Conservation (phyloP, 1,139 yeast species). For the Blastobotrys raffinosifermentans region DNA sequence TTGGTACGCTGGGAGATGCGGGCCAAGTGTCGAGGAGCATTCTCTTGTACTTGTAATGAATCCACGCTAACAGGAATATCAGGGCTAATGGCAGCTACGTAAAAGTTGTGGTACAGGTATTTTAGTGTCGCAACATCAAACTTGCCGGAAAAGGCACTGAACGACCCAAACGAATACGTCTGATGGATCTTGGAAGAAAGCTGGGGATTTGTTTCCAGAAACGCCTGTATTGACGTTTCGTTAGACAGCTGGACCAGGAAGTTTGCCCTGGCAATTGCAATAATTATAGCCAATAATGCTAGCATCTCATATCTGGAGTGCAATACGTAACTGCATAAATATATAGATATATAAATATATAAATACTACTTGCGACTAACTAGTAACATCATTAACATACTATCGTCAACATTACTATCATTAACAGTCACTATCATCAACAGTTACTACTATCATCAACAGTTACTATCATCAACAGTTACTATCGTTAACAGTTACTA, state of each 20-base stretch:
- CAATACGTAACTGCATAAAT: too few species aligned
- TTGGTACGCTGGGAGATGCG: conserved; percentile 51
- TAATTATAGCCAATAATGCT: not conserved
- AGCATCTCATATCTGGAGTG: too few species aligned
- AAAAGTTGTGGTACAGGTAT: conserved; percentile 17
- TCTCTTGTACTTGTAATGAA: conserved; percentile 34
- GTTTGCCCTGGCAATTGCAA: conserved; percentile 9
- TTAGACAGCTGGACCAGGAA: conserved; percentile 26
- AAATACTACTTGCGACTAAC: too few species aligned
- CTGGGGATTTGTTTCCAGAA: conserved; percentile 23
- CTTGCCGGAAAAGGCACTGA: conserved; percentile 27
- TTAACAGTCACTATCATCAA: too few species aligned
- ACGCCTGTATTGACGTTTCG: conserved; percentile 17
- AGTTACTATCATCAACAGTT: too few species aligned
- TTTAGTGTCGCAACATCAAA: conserved; percentile 21
- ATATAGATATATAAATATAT: too few species aligned
- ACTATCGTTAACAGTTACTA: too few species aligned
- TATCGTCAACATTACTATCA: too few species aligned
- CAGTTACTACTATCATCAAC: too few species aligned
- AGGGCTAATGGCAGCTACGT: conserved; percentile 25
- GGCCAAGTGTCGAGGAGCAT: conserved; percentile 69
- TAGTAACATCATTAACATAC: too few species aligned
- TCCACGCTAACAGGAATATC: conserved; percentile 25
- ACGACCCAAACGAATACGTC: conserved; percentile 26
- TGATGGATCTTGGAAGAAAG: conserved; percentile 20